Evolutionary conservation across 2,329 filamentous ascomycete species (phyloP).

Genomic region (Beauveria sp.): DNA sequence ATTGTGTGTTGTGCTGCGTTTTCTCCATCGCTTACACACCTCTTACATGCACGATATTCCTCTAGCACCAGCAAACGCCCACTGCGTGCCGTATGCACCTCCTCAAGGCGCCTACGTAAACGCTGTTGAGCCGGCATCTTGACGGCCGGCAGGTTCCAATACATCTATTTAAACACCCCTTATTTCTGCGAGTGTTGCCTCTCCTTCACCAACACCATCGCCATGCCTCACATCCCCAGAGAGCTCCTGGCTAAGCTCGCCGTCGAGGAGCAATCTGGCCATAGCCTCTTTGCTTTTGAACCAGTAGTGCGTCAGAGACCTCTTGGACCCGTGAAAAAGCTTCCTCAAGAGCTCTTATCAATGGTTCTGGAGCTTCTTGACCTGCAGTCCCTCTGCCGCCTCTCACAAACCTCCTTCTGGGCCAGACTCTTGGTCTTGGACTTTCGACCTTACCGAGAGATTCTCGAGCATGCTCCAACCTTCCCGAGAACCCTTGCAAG

Average conservation of each 20-base stretch:
- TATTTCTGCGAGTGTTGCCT: not conserved
- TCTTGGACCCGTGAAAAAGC: not conserved
- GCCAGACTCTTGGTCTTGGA: not conserved
- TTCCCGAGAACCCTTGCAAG: not conserved
- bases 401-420: not conserved
- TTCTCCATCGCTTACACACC: not conserved
- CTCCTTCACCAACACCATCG: not conserved
- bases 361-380: not conserved
- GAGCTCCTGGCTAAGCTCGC: not conserved
- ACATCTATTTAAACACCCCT: no score
- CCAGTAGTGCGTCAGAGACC: no score
- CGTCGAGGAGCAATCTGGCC: not conserved
- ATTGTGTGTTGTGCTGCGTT: not conserved
- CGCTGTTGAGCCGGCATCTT: not conserved
- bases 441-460: not conserved
- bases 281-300: no score
- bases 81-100: not conserved
- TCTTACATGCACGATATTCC: not conserved
- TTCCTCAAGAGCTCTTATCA: not conserved
- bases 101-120: not conserved
- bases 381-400: not conserved
- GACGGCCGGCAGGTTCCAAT: no score
- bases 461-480: not conserved
- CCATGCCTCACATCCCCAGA: not conserved
- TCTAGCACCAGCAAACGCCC: not conserved